Evolutionary conservation across 108 stramenopile genomes (phyloP).

Genomic region (Nitzschia putrida): DNA sequence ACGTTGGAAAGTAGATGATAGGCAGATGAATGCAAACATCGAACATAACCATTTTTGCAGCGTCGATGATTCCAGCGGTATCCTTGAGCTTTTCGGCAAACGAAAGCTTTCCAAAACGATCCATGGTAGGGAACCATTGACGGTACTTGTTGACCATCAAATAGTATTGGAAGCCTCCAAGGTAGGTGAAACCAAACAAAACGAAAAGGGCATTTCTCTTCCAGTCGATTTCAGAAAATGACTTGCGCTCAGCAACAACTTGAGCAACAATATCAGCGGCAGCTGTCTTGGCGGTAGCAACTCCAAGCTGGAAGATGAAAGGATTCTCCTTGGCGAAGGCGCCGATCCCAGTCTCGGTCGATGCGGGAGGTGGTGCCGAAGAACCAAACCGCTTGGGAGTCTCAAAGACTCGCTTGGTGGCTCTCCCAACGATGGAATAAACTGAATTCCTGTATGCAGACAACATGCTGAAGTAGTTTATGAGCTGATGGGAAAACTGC

Average conservation of each 20-base stretch:
- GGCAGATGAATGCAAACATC: neutral
- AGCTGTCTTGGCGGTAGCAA: conserved; percentile 80
- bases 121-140: conserved; percentile 82
- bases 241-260: conserved; percentile 71
- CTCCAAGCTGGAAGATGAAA: conserved; percentile 73
- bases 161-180: conserved; percentile 87
- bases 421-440: no score
- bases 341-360: no score
- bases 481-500: no score
- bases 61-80: conserved; percentile 53
- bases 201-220: conserved; percentile 78
- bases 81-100: conserved; percentile 76
- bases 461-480: no score
- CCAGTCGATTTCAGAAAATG: conserved; percentile 70
- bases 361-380: no score
- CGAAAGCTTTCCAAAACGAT: conserved; percentile 63
- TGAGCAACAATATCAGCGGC: conserved; percentile 83
- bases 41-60: neutral
- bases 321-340: conserved; percentile 66
- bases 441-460: no score
- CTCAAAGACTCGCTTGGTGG: no score
- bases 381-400: no score
- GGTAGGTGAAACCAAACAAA: conserved; percentile 81
- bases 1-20: conserved; percentile 1
- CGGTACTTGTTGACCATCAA: conserved; percentile 75